These are phyloP conservation scores for Scytalidium lignicola DNA, from an alignment of 2,329 filamentous ascomycete genomes.

Conservation along the genomic window DNA sequence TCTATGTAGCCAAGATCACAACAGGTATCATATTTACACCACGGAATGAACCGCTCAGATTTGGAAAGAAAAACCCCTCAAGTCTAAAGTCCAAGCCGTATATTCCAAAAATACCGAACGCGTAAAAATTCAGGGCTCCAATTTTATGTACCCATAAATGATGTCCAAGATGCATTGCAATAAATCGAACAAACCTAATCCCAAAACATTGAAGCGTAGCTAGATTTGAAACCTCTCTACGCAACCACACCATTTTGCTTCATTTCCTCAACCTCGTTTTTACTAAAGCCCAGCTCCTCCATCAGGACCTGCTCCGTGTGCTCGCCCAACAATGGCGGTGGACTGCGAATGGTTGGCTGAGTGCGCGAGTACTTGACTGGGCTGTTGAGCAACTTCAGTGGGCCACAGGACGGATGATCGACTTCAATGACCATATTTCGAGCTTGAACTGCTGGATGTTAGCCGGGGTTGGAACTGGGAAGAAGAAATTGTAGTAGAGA, in stretches of 20 bases:
- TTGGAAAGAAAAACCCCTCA: too few relatives aligned
- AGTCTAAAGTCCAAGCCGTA: too few relatives aligned
- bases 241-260: constrained; percentile 54
- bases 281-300: constrained; percentile 54
- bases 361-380: constrained; percentile 88
- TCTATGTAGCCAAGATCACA: too few relatives aligned
- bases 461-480: not conserved
- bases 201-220: not conserved
- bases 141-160: not conserved
- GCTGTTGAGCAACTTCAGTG: constrained; percentile 82
- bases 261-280: constrained; percentile 53
- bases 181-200: too few relatives aligned
- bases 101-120: too few relatives aligned
- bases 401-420: constrained; percentile 74
- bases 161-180: too few relatives aligned
- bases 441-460: constrained; percentile 50
- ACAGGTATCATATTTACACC: too few relatives aligned
- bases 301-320: constrained; percentile 72
- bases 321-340: constrained; percentile 79
- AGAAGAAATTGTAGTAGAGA: not conserved
- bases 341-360: constrained; percentile 64
- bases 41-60: too few relatives aligned
- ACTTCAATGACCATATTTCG: constrained; percentile 87
- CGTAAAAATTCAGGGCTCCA: too few relatives aligned
- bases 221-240: not conserved